Evolutionary conservation across 2,329 filamentous ascomycete genomes (phyloP).

Genomic region (Aspergillus sergii): DNA sequence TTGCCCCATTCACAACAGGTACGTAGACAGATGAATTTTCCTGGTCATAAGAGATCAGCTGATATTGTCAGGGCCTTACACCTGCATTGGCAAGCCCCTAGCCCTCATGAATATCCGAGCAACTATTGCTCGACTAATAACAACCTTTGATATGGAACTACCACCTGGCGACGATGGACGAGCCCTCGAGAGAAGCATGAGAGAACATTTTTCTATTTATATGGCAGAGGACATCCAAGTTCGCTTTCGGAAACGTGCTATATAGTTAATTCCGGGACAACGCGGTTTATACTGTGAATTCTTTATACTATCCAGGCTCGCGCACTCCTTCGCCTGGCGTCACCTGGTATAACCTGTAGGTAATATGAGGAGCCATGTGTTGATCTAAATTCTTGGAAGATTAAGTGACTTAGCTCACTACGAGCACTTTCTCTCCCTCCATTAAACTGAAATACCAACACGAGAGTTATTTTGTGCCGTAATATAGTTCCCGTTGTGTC

Average conservation of each 20-base stretch:
- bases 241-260: not conserved
- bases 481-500: not conserved
- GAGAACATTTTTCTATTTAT: conserved; percentile 5
- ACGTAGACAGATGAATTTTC: not conserved
- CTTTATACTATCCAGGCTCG: not conserved
- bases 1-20: conserved; percentile 39
- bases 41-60: not conserved
- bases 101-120: conserved; percentile 7
- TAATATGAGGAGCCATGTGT: not conserved
- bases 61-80: conserved; percentile 1
- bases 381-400: not conserved
- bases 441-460: not conserved
- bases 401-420: not conserved
- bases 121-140: conserved; percentile 8
- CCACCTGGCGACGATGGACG: conserved; percentile 5
- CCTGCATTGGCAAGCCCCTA: conserved; percentile 9
- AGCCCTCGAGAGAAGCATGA: conserved; percentile 4
- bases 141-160: conserved; percentile 5
- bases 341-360: not conserved
- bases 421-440: not conserved
- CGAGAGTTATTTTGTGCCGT: not conserved
- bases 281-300: not conserved
- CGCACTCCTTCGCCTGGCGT: not conserved
- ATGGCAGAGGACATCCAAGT: not conserved
- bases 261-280: not conserved